phyloP scores from a whole-genome alignment of 805 yeast genomes.

The Grigorovia jiainica region DNA sequence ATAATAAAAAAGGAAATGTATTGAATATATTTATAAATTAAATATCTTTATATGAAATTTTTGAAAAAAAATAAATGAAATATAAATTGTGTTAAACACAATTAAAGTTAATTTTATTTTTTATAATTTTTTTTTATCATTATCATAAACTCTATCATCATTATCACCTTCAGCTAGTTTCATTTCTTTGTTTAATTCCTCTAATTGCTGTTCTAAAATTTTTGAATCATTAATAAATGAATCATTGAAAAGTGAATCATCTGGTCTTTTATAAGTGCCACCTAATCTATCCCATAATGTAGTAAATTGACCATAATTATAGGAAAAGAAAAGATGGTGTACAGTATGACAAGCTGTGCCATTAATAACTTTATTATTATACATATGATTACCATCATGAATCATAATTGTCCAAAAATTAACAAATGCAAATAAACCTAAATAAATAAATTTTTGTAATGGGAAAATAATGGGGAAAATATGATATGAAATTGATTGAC shows the following conservation, averaged over 20 bases:
- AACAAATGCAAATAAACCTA: slow-evolving; percentile 77
- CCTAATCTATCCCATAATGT: slow-evolving; percentile 98
- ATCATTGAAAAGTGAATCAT: slow-evolving; percentile 69
- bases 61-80: background rate
- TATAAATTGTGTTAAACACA: background rate
- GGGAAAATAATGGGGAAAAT: slow-evolving; percentile 88
- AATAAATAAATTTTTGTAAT: slow-evolving; percentile 75
- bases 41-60: slow-evolving; percentile 1
- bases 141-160: slow-evolving; percentile 64
- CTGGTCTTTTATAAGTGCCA: slow-evolving; percentile 87
- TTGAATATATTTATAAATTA: slow-evolving; percentile 11
- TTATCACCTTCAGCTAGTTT: slow-evolving; percentile 66
- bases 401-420: slow-evolving; percentile 98
- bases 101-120: background rate
- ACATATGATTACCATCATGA: slow-evolving; percentile 93
- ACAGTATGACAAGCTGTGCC: slow-evolving; percentile 98
- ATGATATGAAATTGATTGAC: slow-evolving; percentile 90
- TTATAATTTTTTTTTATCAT: slow-evolving; percentile 13
- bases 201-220: slow-evolving; percentile 63
- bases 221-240: slow-evolving; percentile 44
- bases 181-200: slow-evolving; percentile 71
- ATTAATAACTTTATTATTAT: slow-evolving; percentile 87
- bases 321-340: slow-evolving; percentile 94
- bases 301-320: slow-evolving; percentile 96
- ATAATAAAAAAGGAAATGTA: slow-evolving; percentile 8